Evolutionary conservation across 441 rosid genomes (phyloP), one percentile per base, ranked within the genome.

Genomic region (Aquilaria agallochum): DNA sequence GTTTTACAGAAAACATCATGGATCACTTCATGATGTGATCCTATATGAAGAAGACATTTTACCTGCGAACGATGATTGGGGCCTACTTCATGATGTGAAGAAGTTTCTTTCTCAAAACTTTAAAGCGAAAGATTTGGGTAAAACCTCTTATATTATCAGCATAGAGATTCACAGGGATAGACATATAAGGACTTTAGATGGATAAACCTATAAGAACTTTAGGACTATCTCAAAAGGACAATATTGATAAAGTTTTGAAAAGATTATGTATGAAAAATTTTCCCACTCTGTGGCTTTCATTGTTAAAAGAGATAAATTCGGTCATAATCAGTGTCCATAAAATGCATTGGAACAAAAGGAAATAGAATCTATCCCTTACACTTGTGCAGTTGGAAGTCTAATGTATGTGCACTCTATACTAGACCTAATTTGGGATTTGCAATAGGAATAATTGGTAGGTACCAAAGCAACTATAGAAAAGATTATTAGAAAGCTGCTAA

Each of bases 401-500:
- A 56, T 56, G 60, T 56, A 56, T 36, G n/a, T 12, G 5, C 60
- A 56, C 2, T 47, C 4, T 34, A 27, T 12, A 56, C 15, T 12
- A 56, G 60, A 13, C 60, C 2, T 11, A 15, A 56, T 33, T 32
- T 56, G 1, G 5, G 2, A 4, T 56, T 56, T 12, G 27, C 8
- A 4, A 12, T 34, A 5, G 2, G 60, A 33, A 56, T 56, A 30
- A 5, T 56, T 9, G 15, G 48, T 5, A 33, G 60, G 13, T 33
- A 56, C 14, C 60, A 56, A 56, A 33, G 45, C 34, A 56, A 56
- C 36, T 47, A 32, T 4, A 5, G 45, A 10, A 34, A 32, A 8
- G 60, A 56, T 31, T 27, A 56, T 56, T 32, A 27, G 44, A 56
- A 56, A 9, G 60, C 20, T 36, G 3, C 36, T 3, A 56, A 56